Conservation (phyloP, 768 basidiomycete species). For the Boletus rubroflammeus region DNA sequence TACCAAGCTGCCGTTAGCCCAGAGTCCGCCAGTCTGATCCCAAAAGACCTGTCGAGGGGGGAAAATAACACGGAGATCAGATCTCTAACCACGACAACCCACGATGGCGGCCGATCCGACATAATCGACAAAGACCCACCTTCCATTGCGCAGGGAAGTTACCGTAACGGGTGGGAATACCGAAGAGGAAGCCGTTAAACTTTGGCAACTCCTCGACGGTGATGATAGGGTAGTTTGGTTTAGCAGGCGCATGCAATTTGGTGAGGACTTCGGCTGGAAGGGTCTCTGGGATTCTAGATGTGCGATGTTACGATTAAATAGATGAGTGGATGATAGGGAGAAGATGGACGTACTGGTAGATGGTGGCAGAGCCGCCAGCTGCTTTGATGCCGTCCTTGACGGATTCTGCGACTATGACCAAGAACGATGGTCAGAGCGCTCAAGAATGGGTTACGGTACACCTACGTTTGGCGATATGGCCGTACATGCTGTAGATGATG, state of each 20-base stretch:
- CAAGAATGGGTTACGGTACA: conserved; percentile 3
- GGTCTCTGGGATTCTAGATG: conserved; percentile 71
- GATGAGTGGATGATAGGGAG: neutral
- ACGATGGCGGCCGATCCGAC: neutral
- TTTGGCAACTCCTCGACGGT: conserved; percentile 11
- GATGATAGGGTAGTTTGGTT: conserved; percentile 50
- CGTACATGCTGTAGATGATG: conserved; percentile 70
- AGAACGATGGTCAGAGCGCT: conserved; percentile 1
- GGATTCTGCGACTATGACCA: conserved; percentile 56
- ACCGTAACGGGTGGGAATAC: conserved; percentile 45
- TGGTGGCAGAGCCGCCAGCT: conserved; percentile 49
- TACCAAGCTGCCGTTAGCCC: conserved; percentile 53
- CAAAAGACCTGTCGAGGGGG: conserved; percentile 54
- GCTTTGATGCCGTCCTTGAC: conserved; percentile 42
- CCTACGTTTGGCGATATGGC: conserved; percentile 67
- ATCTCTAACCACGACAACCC: neutral
- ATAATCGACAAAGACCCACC: conserved; percentile 32
- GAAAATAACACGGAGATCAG: neutral
- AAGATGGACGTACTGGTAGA: conserved; percentile 50
- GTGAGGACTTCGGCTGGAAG: conserved; percentile 62
- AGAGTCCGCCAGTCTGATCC: conserved; percentile 69
- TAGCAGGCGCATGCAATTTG: conserved; percentile 67
- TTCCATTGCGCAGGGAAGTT: conserved; percentile 55
- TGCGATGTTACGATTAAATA: neutral
- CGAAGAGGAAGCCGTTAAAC: conserved; percentile 42